Conservation (phyloP, 2,329 filamentous ascomycete genomes). For the Calonectria pseudoturangicola region DNA sequence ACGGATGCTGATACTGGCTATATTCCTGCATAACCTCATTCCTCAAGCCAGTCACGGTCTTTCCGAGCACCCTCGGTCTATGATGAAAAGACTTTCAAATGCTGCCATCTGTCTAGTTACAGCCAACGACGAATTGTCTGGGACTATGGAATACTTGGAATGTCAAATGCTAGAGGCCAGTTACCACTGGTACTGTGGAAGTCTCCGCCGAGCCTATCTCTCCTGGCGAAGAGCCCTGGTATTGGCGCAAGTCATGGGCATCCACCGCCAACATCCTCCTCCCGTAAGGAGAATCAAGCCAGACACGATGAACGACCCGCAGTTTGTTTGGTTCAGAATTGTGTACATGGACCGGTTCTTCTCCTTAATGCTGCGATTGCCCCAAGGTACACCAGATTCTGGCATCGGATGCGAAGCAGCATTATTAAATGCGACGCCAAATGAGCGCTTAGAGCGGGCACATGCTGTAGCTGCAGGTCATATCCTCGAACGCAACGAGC, state of each 20-base stretch:
- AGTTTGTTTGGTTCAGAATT: conserved; percentile 28
- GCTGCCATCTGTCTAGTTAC: conserved; percentile 58
- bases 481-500: conserved; percentile 23
- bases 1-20: conserved; percentile 41
- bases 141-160: conserved; percentile 63
- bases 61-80: conserved; percentile 46
- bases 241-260: conserved; percentile 64
- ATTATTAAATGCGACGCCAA: neutral
- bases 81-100: conserved; percentile 19
- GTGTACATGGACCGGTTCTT: conserved; percentile 31
- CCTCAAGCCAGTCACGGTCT: conserved; percentile 43
- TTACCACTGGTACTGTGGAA: conserved; percentile 62
- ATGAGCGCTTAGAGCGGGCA: conserved; percentile 3
- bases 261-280: conserved; percentile 56
- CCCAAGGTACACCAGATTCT: conserved; percentile 8
- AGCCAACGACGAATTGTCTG: conserved; percentile 61
- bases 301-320: neutral
- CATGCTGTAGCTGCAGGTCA: conserved; percentile 5
- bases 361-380: conserved; percentile 20
- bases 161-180: conserved; percentile 64
- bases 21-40: conserved; percentile 52
- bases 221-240: conserved; percentile 61
- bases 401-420: neutral
- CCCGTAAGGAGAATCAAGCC: neutral
- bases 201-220: conserved; percentile 63